phyloP scores from a whole-genome alignment of 2,329 filamentous ascomycete genomes.

The Rhynchosporium secalis region DNA sequence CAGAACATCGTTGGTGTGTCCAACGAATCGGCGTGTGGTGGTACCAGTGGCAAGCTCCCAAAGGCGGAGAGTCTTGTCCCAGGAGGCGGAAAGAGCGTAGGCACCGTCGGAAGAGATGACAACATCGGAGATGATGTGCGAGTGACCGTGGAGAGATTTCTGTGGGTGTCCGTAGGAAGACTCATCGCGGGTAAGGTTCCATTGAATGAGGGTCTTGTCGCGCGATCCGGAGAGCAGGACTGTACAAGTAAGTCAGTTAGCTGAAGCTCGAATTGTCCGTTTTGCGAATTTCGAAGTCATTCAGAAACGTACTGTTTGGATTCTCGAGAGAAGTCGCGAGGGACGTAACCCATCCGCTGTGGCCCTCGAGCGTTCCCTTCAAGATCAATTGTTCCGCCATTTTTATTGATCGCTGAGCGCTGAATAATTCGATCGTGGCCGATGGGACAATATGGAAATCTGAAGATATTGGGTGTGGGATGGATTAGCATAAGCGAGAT shows the following conservation, averaged over 20 bases:
- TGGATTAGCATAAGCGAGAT: too few relatives aligned
- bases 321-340: slow-evolving; percentile 99
- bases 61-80: slow-evolving; percentile 99
- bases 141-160: slow-evolving; percentile 97
- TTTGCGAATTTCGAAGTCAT: too few relatives aligned
- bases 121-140: slow-evolving; percentile 99
- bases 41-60: slow-evolving; percentile 98
- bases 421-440: slow-evolving; percentile 27
- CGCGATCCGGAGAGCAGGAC: slow-evolving; percentile 94
- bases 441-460: background rate
- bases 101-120: slow-evolving; percentile 99
- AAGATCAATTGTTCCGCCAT: slow-evolving; percentile 60
- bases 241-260: background rate
- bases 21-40: slow-evolving; percentile 97
- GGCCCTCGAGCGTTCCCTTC: slow-evolving; percentile 96
- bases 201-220: slow-evolving; percentile 99
- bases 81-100: slow-evolving; percentile 97
- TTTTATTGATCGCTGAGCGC: slow-evolving; percentile 34
- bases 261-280: background rate
- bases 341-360: slow-evolving; percentile 99
- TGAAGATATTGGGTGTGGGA: slow-evolving; percentile 7
- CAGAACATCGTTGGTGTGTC: slow-evolving; percentile 99
- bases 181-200: slow-evolving; percentile 99
- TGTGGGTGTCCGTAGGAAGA: slow-evolving; percentile 98
- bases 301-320: slow-evolving; percentile 68